Conservation (phyloP, 2,329 filamentous ascomycete species). For the Trichoderma sp. region DNA sequence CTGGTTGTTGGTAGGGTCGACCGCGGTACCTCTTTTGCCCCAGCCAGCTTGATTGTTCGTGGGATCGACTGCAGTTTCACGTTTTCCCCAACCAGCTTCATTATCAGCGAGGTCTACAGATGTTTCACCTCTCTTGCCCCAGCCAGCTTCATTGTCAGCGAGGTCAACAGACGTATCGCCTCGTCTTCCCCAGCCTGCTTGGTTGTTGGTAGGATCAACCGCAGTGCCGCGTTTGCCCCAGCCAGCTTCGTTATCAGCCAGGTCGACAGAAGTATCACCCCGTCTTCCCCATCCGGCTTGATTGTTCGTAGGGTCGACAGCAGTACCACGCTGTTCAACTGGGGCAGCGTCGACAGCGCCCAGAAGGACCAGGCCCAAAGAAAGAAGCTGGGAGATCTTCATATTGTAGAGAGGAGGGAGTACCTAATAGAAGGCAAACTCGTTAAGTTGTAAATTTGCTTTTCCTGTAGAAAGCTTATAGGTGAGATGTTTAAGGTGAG, state of each 20-base stretch:
- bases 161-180: neutral
- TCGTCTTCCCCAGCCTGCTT: neutral
- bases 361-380: neutral
- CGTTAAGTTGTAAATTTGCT: neutral
- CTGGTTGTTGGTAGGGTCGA: neutral
- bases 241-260: neutral
- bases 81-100: neutral
- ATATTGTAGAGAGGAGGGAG: neutral
- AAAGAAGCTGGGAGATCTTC: neutral
- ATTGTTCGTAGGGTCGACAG: neutral
- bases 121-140: neutral
- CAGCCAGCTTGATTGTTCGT: neutral
- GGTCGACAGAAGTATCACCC: neutral
- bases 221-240: neutral
- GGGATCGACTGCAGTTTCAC: neutral
- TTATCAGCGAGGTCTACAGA: neutral
- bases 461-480: neutral
- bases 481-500: neutral
- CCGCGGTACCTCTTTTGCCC: neutral
- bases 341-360: slow-evolving; percentile 9
- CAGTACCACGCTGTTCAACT: neutral
- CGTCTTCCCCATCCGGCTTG: neutral
- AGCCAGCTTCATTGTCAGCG: neutral
- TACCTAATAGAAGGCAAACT: neutral
- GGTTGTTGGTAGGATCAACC: neutral